Evolutionary conservation across 139 green algal species (phyloP), one percentile per base, ranked within the genome.

Genomic region (Haematococcus lacustris): DNA sequence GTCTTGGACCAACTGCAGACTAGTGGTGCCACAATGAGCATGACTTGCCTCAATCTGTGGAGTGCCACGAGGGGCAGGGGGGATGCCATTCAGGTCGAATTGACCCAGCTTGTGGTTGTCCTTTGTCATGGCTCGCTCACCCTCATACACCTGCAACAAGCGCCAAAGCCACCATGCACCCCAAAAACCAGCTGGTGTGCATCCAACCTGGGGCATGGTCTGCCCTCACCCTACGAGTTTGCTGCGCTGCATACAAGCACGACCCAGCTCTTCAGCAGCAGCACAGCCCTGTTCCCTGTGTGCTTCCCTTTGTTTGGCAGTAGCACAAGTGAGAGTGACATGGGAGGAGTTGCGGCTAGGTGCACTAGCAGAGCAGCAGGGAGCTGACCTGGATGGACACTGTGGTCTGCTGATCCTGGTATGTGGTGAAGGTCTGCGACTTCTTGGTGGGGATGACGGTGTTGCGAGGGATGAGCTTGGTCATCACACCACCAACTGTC

Each of bases 361-460:
- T n/a, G n/a, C n/a, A n/a, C n/a, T n/a, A n/a, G n/a, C n/a, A n/a
- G n/a, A n/a, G n/a, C n/a, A n/a, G n/a, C n/a, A n/a, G n/a, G n/a
- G n/a, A n/a, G 43, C 68, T 0, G 57, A 91, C 89, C 87, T 96
- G 83, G 73, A 96, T 97, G 35, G 85, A 89, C 66, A 96, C 92
- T 21, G 88, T 95, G 43, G 83, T 88, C 84, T 99, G 95, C 71
- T 98, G 84, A 81, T 99, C 95, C 84, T 97, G 88, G 88, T 98
- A 98, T 17, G 96, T 99, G 76, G 93, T 97, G 91, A 99, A 99
- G 37, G 87, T 91, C 90, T 98, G 93, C 38, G 78, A 90, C 88
- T 99, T 99, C 89, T 98, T 98, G 75, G 95, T 98, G 69, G 96
- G 96, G 51, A 96, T 91, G 32, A 88, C 85, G 47, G 87, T 93